phyloP scores from a whole-genome alignment of 495 filamentous ascomycete species.

The Chaetomium tenue region DNA sequence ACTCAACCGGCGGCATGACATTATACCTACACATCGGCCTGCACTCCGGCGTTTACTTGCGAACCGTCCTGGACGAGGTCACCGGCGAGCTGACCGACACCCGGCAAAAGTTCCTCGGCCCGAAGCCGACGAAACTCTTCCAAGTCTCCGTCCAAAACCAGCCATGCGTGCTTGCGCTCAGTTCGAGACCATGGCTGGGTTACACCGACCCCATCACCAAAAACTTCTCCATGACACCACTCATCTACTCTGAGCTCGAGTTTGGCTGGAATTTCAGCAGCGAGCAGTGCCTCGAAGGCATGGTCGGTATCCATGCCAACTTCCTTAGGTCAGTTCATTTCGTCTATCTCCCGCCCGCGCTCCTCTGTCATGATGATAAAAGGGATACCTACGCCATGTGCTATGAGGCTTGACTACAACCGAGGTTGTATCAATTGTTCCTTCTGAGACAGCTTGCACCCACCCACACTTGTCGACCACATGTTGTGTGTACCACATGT shows the following conservation, averaged over 20 bases:
- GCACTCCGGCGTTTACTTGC: slow-evolving; percentile 89
- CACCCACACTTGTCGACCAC: slow-evolving; percentile 1
- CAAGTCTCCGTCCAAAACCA: slow-evolving; percentile 79
- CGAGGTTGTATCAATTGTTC: slow-evolving; percentile 53
- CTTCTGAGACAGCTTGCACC: slow-evolving; percentile 47
- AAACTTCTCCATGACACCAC: slow-evolving; percentile 84
- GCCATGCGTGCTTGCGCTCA: slow-evolving; percentile 84
- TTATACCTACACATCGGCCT: slow-evolving; percentile 93
- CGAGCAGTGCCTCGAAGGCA: slow-evolving; percentile 86
- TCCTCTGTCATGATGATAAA: slow-evolving; percentile 65
- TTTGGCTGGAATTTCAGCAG: slow-evolving; percentile 96
- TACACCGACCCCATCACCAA: slow-evolving; percentile 82
- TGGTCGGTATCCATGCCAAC: slow-evolving; percentile 92
- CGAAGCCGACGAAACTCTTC: slow-evolving; percentile 82
- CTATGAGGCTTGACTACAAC: slow-evolving; percentile 48
- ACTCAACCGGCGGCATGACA: slow-evolving; percentile 74
- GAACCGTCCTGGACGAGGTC: slow-evolving; percentile 89
- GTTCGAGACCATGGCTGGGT: slow-evolving; percentile 87
- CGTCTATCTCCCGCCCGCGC: slow-evolving; percentile 22
- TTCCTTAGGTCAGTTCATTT: slow-evolving; percentile 73
- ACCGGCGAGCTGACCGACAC: slow-evolving; percentile 94
- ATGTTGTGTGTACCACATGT: slow-evolving; percentile 14
- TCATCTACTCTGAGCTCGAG: slow-evolving; percentile 83
- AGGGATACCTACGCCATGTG: slow-evolving; percentile 48
- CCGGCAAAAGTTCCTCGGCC: slow-evolving; percentile 87